These are phyloP conservation scores for Datisca glomerata DNA, from an alignment of 306 rosid genomes.

Conservation along the genomic window DNA sequence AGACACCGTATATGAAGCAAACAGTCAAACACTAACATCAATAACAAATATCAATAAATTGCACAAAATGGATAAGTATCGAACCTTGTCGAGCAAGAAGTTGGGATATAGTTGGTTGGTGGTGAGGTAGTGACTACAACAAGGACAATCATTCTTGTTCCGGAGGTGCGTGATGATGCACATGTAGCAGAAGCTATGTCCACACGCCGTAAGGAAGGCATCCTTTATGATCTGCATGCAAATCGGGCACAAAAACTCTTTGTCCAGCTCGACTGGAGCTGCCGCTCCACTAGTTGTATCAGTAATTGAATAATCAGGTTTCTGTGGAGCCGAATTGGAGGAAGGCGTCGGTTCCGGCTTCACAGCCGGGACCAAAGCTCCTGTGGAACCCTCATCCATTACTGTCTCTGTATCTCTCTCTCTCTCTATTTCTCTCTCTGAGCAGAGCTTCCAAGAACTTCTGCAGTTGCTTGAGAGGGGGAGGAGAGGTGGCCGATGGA, in stretches of 20 bases:
- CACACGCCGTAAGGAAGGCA: slow-evolving; percentile 79
- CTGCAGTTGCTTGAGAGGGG: not conserved
- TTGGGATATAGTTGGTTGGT: slow-evolving; percentile 64
- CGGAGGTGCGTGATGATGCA: slow-evolving; percentile 90
- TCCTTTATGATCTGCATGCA: slow-evolving; percentile 92
- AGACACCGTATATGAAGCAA: too few species aligned
- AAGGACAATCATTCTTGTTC: slow-evolving; percentile 93
- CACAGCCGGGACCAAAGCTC: slow-evolving; percentile 31
- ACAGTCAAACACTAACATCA: not conserved
- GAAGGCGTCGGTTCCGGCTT: slow-evolving; percentile 9
- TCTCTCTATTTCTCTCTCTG: slow-evolving; percentile 3
- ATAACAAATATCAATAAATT: not conserved
- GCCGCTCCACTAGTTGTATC: slow-evolving; percentile 3
- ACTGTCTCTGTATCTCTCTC: not conserved
- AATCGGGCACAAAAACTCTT: slow-evolving; percentile 86
- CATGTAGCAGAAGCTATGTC: slow-evolving; percentile 97
- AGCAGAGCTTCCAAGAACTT: not conserved
- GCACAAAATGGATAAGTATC: not conserved
- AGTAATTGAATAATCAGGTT: slow-evolving; percentile 9
- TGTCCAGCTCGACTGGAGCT: slow-evolving; percentile 45
- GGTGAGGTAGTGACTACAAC: slow-evolving; percentile 77
- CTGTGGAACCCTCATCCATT: slow-evolving; percentile 29
- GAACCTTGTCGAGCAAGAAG: slow-evolving; percentile 76
- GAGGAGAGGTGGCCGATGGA: not conserved
- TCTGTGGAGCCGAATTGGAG: slow-evolving; percentile 5